phyloP scores from a whole-genome alignment of 805 yeast species.

The Myxozyma udenii region DNA sequence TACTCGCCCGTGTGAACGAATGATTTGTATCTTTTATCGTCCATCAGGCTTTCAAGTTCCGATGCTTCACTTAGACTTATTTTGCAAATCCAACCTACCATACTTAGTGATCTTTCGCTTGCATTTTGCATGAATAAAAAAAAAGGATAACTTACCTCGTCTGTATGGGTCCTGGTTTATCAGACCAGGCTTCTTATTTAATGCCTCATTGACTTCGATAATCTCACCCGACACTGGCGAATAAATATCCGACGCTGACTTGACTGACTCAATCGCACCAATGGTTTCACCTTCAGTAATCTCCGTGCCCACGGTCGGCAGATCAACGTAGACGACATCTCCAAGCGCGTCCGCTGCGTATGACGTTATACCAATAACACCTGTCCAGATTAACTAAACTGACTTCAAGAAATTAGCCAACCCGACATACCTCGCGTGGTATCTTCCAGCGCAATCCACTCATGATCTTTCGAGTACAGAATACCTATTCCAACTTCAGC shows the following conservation, averaged over 20 bases:
- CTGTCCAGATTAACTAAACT: slow-evolving; percentile 48
- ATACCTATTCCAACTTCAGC: no score
- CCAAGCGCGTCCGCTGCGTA: slow-evolving; percentile 97
- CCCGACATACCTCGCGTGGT: slow-evolving; percentile 56
- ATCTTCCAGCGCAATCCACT: slow-evolving; percentile 84
- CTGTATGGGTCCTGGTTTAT: slow-evolving; percentile 77
- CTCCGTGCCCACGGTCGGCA: slow-evolving; percentile 67
- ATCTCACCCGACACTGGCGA: slow-evolving; percentile 80
- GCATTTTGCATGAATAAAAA: neutral
- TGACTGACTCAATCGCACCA: slow-evolving; percentile 93
- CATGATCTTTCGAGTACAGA: slow-evolving; percentile 68
- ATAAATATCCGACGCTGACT: slow-evolving; percentile 89
- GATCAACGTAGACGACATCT: slow-evolving; percentile 90
- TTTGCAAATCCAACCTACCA: slow-evolving; percentile 25
- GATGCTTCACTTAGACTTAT: slow-evolving; percentile 8
- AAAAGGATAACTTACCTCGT: slow-evolving; percentile 7
- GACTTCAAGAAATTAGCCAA: neutral
- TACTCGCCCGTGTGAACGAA: slow-evolving; percentile 20
- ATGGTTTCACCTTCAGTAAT: slow-evolving; percentile 73
- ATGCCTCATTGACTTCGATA: slow-evolving; percentile 61
- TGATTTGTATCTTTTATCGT: slow-evolving; percentile 9
- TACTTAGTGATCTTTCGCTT: neutral
- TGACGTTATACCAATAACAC: slow-evolving; percentile 72
- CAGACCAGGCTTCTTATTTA: slow-evolving; percentile 70
- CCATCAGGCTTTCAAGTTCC: slow-evolving; percentile 19